Percentiles rank a stretch among this genome's conserved stretches.
These are phyloP conservation scores for Vitis rupestris DNA, from an alignment of 164 flowering plant genomes.

Conservation along the genomic window DNA sequence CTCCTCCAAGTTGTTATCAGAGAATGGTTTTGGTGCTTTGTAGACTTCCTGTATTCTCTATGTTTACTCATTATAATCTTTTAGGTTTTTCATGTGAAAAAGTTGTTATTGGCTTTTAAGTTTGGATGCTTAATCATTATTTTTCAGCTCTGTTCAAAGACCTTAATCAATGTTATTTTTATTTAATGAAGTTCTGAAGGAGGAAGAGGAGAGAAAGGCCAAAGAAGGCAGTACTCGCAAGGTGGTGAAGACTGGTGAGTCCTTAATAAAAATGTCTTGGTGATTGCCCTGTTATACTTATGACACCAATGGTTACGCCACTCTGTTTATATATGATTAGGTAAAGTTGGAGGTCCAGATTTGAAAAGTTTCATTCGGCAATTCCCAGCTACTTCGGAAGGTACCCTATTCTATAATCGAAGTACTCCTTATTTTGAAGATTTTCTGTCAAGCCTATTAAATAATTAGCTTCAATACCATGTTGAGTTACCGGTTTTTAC, in stretches of 20 bases:
- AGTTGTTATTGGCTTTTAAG: too few relatives aligned
- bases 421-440: background rate
- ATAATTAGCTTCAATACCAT: background rate
- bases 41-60: too few relatives aligned
- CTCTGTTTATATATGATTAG: slow-evolving; percentile 26
- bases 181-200: slow-evolving; percentile 56
- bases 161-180: slow-evolving; percentile 13
- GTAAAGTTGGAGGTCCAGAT: slow-evolving; percentile 79
- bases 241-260: slow-evolving; percentile 48
- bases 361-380: slow-evolving; percentile 81
- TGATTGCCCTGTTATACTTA: background rate
- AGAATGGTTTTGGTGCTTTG: too few relatives aligned
- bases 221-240: slow-evolving; percentile 37
- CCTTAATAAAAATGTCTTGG: background rate
- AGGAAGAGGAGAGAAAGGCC: slow-evolving; percentile 79
- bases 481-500: too few relatives aligned
- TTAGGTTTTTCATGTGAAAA: too few relatives aligned
- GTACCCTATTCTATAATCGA: slow-evolving; percentile 27
- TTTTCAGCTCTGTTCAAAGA: background rate
- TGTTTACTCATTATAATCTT: too few relatives aligned
- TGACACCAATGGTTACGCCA: background rate
- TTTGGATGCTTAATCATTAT: too few relatives aligned
- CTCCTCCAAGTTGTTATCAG: too few relatives aligned
- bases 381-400: slow-evolving; percentile 62
- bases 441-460: background rate